Conservation (phyloP, 2,329 filamentous ascomycete genomes). For the Hymenotorrendiella dingleyae region DNA sequence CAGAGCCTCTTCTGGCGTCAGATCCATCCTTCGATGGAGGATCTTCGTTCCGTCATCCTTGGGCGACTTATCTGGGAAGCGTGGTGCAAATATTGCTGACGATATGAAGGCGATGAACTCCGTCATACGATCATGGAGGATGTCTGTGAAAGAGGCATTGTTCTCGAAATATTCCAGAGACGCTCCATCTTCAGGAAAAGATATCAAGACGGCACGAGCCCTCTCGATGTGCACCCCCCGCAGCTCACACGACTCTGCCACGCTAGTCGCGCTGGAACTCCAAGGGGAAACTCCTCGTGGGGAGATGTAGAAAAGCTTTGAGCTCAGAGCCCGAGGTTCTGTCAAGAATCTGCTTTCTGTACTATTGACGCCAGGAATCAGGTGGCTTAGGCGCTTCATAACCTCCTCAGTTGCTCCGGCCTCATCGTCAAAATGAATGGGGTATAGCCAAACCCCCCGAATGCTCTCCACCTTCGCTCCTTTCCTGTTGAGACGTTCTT, state of each 20-base stretch:
- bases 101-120: slow-evolving; percentile 68
- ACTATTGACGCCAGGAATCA: slow-evolving; percentile 20
- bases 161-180: slow-evolving; percentile 43
- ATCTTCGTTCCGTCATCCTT: too few relatives aligned
- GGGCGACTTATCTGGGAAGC: too few relatives aligned
- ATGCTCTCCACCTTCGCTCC: slow-evolving; percentile 6
- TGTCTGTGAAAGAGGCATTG: slow-evolving; percentile 62
- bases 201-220: slow-evolving; percentile 69
- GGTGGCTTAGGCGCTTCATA: slow-evolving; percentile 17
- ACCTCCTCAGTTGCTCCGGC: slow-evolving; percentile 10
- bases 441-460: slow-evolving; percentile 3
- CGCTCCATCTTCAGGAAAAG: slow-evolving; percentile 45
- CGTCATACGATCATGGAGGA: slow-evolving; percentile 92
- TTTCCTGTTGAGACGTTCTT: slow-evolving; percentile 16
- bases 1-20: slow-evolving; percentile 68
- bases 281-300: slow-evolving; percentile 90
- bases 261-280: slow-evolving; percentile 94
- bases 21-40: too few relatives aligned
- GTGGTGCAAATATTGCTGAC: slow-evolving; percentile 61
- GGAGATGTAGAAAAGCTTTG: slow-evolving; percentile 52
- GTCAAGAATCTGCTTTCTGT: slow-evolving; percentile 7
- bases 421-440: slow-evolving; percentile 6
- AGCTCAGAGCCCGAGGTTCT: too few relatives aligned
- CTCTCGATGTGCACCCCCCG: slow-evolving; percentile 73
- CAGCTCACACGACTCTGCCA: slow-evolving; percentile 85